Evolutionary conservation across 371 early-diverging fungal species (phyloP).

Genomic region (Rhizopus sp.): DNA sequence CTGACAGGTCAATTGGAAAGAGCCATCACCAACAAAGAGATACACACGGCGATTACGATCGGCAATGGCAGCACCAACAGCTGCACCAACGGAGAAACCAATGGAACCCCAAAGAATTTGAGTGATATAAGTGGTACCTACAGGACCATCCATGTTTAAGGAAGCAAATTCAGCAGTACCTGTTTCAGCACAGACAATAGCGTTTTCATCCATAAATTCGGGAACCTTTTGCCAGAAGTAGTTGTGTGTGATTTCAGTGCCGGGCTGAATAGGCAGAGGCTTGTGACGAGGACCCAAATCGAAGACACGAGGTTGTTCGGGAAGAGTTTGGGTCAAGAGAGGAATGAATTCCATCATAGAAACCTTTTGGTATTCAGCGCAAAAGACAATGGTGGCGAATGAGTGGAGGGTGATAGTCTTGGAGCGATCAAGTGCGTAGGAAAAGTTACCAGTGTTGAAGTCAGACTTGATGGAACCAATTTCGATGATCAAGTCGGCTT

Average conservation of each 20-base stretch:
- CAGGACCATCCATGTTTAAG: constrained; percentile 37
- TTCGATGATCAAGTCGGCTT: constrained; percentile 44
- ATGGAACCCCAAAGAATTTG: constrained; percentile 52
- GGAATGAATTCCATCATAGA: constrained; percentile 42
- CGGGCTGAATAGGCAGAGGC: constrained; percentile 17
- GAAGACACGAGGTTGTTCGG: constrained; percentile 21
- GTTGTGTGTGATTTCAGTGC: constrained; percentile 37
- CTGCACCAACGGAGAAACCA: constrained; percentile 43
- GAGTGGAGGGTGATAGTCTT: constrained; percentile 45
- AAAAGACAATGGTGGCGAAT: constrained; percentile 30
- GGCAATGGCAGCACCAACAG: constrained; percentile 40
- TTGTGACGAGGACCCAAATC: constrained; percentile 25
- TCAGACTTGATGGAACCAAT: constrained; percentile 51
- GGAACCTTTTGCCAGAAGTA: constrained; percentile 48
- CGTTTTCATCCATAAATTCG: constrained; percentile 30
- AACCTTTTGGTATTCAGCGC: constrained; percentile 41
- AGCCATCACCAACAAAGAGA: constrained; percentile 58
- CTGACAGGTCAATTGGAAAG: constrained; percentile 52
- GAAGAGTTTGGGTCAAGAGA: constrained; percentile 29
- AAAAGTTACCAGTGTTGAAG: constrained; percentile 57
- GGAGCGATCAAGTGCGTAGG: constrained; percentile 28
- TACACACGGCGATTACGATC: constrained; percentile 30
- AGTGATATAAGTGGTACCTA: constrained; percentile 33
- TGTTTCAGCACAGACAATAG: constrained; percentile 50
- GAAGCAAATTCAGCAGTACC: constrained; percentile 54